These are phyloP conservation scores for Avena eriantha DNA, from an alignment of 176 grass and related monocot species.

Conservation along the genomic window DNA sequence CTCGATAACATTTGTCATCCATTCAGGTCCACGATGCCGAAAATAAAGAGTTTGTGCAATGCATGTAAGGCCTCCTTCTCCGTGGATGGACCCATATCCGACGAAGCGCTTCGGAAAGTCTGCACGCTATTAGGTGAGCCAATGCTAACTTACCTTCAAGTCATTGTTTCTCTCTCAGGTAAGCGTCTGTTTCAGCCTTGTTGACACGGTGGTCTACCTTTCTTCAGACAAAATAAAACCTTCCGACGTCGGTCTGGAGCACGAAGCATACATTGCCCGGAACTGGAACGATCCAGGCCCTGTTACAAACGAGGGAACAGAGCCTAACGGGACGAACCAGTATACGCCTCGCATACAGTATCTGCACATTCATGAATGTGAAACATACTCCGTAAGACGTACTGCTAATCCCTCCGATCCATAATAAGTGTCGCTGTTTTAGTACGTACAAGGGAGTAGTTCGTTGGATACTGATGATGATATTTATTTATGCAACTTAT, in stretches of 20 bases:
- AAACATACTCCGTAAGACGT: constrained; percentile 80
- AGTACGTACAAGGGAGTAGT: too few relatives aligned
- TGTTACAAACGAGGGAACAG: constrained; percentile 64
- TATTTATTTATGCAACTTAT: background rate
- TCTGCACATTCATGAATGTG: constrained; percentile 82
- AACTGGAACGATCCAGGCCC: constrained; percentile 51
- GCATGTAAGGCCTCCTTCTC: constrained; percentile 73
- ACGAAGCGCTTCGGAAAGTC: constrained; percentile 78
- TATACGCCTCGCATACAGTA: constrained; percentile 64
- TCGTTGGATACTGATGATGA: background rate
- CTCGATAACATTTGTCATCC: background rate
- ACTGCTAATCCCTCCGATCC: background rate
- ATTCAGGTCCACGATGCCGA: constrained; percentile 62
- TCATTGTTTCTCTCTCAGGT: too few relatives aligned
- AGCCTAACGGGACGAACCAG: constrained; percentile 58
- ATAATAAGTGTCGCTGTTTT: too few relatives aligned
- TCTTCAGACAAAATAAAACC: constrained; percentile 73
- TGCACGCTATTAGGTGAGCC: constrained; percentile 71
- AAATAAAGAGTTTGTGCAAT: constrained; percentile 67
- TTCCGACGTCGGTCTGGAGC: constrained; percentile 74
- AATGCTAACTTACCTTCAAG: background rate
- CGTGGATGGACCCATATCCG: constrained; percentile 67
- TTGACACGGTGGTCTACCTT: background rate
- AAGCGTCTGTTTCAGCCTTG: background rate
- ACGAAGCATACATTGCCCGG: constrained; percentile 67